Evolutionary conservation across 2,329 filamentous ascomycete genomes (phyloP).

Genomic region (Colletotrichum neosansevieriae): DNA sequence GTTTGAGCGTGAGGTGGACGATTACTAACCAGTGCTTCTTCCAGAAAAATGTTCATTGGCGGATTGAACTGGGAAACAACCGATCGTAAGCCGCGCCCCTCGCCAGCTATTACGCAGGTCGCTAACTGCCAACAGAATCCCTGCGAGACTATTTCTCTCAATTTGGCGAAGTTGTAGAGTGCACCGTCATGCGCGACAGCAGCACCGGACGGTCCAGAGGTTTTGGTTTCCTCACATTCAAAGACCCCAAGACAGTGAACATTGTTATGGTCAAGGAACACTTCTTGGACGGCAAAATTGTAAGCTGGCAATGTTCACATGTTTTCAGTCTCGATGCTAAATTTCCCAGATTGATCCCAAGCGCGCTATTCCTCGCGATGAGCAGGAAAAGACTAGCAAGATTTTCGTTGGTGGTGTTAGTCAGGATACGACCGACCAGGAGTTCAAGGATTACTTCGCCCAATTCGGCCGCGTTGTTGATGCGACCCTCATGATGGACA

Average conservation of each 20-base stretch:
- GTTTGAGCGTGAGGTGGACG: background rate
- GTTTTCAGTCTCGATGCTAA: background rate
- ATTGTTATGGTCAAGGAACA: slow-evolving; percentile 99
- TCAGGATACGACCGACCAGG: slow-evolving; percentile 95
- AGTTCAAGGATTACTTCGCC: slow-evolving; percentile 97
- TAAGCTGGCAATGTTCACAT: slow-evolving; percentile 62
- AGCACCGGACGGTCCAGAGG: slow-evolving; percentile 93
- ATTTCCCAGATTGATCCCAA: slow-evolving; percentile 89
- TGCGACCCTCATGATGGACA: slow-evolving; percentile 99
- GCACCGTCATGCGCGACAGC: slow-evolving; percentile 99
- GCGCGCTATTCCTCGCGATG: slow-evolving; percentile 94
- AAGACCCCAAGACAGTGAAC: slow-evolving; percentile 96
- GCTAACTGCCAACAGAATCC: slow-evolving; percentile 74
- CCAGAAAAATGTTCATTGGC: slow-evolving; percentile 99
- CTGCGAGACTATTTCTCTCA: slow-evolving; percentile 97
- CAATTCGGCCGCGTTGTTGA: slow-evolving; percentile 97
- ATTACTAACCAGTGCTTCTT: slow-evolving; percentile 31
- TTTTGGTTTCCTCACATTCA: slow-evolving; percentile 98
- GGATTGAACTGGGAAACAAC: slow-evolving; percentile 99
- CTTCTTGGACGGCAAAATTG: slow-evolving; percentile 97
- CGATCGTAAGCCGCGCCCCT: slow-evolving; percentile 77
- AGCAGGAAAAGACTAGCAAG: slow-evolving; percentile 98
- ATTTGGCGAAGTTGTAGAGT: slow-evolving; percentile 96
- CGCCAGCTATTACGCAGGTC: slow-evolving; percentile 29
- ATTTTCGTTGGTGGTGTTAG: slow-evolving; percentile 98